These are phyloP conservation scores for Tulasnella calospora DNA, from an alignment of 768 basidiomycete genomes.

Conservation along the genomic window DNA sequence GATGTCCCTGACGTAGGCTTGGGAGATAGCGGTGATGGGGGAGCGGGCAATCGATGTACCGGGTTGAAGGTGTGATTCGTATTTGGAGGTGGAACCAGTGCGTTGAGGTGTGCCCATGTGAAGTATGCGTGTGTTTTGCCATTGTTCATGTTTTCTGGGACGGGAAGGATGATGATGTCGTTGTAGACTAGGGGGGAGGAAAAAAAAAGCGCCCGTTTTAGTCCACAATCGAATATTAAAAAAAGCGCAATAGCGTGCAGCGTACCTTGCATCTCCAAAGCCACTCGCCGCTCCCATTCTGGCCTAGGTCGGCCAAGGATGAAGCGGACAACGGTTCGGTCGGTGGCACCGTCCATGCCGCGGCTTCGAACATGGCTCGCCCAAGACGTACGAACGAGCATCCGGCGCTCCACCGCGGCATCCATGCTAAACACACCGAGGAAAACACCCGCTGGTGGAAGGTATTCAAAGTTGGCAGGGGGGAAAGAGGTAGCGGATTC, in stretches of 20 bases:
- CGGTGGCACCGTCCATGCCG: conserved; percentile 35
- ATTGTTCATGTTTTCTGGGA: conserved; percentile 46
- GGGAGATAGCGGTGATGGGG: conserved; percentile 3
- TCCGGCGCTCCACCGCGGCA: conserved; percentile 38
- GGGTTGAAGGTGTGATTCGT: conserved; percentile 23
- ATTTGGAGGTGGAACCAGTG: conserved; percentile 27
- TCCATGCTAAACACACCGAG: conserved; percentile 44
- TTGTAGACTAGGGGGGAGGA: conserved; percentile 30
- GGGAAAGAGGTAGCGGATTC: conserved; percentile 60
- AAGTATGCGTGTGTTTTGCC: conserved; percentile 47
- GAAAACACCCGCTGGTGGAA: conserved; percentile 42
- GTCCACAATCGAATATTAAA: background rate
- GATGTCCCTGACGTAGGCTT: background rate
- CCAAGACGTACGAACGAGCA: conserved; percentile 43
- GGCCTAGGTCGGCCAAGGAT: conserved; percentile 40
- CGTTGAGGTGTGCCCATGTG: conserved; percentile 38
- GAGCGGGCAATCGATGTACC: conserved; percentile 17
- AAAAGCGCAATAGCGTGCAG: background rate
- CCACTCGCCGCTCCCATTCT: conserved; percentile 36
- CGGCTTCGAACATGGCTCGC: conserved; percentile 35
- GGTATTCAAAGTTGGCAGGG: conserved; percentile 57
- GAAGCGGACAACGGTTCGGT: conserved; percentile 39
- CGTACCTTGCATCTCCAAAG: conserved; percentile 41
- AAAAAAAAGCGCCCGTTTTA: background rate
- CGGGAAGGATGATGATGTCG: conserved; percentile 37